phyloP scores from a whole-genome alignment of 1,284 basidiomycete genomes.

The Inonotus hispidus region DNA sequence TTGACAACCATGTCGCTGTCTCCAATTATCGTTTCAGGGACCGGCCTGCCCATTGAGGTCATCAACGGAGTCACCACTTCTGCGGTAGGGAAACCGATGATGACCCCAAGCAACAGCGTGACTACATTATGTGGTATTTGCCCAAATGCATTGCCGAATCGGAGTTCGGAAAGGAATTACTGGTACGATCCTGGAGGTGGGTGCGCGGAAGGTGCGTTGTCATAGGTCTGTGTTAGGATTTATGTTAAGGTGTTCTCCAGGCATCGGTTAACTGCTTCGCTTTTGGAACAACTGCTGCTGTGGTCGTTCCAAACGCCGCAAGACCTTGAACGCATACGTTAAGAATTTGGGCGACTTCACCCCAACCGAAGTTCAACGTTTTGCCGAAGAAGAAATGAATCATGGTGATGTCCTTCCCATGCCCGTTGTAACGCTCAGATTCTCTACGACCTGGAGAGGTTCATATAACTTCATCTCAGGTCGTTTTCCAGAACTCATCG shows the following conservation, averaged over 20 bases:
- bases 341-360: neutral
- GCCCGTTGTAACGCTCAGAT: neutral
- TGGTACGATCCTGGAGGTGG: neutral
- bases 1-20: neutral
- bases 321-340: neutral
- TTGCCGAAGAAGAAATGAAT: neutral
- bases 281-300: neutral
- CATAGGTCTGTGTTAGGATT: neutral
- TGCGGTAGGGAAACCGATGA: neutral
- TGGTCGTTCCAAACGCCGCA: neutral
- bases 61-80: neutral
- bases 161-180: neutral
- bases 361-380: neutral
- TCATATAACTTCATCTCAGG: neutral
- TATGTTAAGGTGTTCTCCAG: neutral
- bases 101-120: neutral
- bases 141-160: neutral
- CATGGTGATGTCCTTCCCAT: neutral
- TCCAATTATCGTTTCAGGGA: neutral
- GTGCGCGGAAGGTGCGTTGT: neutral
- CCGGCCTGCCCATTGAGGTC: neutral
- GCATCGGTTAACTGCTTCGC: neutral
- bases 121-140: neutral
- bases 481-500: too few relatives aligned
- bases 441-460: neutral